Conservation (phyloP, 768 basidiomycete genomes). For the Tulasnella sp. region DNA sequence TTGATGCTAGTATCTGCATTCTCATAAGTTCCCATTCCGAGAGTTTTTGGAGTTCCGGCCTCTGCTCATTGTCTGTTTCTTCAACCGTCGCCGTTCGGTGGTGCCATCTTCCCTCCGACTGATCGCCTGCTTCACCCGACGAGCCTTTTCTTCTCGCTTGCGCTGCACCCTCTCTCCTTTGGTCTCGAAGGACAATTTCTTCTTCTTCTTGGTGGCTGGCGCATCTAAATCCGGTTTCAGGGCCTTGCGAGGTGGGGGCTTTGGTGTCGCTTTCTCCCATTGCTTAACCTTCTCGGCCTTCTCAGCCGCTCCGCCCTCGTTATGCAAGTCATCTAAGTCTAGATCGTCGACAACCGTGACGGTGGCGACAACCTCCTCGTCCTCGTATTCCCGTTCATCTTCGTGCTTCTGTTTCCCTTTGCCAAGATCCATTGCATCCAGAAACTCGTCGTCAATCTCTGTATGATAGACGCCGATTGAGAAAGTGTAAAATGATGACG, state of each 20-base stretch:
- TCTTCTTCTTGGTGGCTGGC: conserved; percentile 13
- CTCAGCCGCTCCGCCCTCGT: background rate
- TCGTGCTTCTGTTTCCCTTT: conserved; percentile 24
- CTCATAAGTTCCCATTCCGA: too few species aligned
- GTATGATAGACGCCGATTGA: background rate
- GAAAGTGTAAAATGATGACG: background rate
- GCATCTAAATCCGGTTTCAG: background rate
- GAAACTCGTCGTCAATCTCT: conserved; percentile 10
- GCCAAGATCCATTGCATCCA: background rate
- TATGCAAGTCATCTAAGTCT: conserved; percentile 48
- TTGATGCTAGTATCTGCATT: too few species aligned
- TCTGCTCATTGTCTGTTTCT: too few species aligned
- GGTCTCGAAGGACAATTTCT: conserved; percentile 26
- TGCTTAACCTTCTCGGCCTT: background rate
- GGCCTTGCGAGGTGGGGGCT: background rate
- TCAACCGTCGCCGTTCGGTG: too few species aligned
- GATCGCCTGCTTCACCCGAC: conserved; percentile 25
- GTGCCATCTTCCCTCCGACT: conserved; percentile 23
- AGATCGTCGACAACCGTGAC: conserved; percentile 91
- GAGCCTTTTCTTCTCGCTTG: conserved; percentile 23
- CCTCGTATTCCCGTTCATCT: conserved; percentile 64
- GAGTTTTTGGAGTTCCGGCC: too few species aligned
- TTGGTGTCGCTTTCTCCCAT: background rate
- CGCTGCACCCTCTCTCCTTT: conserved; percentile 27
- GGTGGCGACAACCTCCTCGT: conserved; percentile 75